Base-by-base conservation (phyloP, 1,139 yeast species). In the Torulaspora globosa region DNA sequence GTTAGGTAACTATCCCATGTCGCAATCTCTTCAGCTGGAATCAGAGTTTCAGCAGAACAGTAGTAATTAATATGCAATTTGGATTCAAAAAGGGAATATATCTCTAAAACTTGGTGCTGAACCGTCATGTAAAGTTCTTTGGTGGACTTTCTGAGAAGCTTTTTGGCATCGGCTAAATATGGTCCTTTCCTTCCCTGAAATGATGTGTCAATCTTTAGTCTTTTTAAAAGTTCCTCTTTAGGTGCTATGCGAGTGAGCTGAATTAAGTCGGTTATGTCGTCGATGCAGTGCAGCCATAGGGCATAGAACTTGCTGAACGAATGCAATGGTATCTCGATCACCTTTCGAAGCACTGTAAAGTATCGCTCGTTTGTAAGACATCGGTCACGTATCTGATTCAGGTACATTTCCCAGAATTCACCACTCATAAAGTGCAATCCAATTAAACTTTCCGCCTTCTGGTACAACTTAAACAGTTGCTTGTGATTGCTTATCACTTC, bases 371-470 rank as follows among this genome's bases (percentile, higher is more conserved):
- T 60, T 53, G 68, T 49, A 50, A 66, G 62, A 57, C 70, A 54
- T 54, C 76, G 57, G 56, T 61, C 44, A 65, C 71, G 58, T 60
- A 74, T 68, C 71, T 81, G 81, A 7, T 76, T 72, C 33, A 90
- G 60, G 59, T 86, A 90, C 36, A 78, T 61, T 52, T 79, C 82
- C 80, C 95, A 92, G 56, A 90, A 82, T 45, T 82, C 82, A 56
- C 79, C 85, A 12, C 85, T 68, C 57, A 81, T 76, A 57, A 80
- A 92, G 66, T 90, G 95, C 43, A 65, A 60, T 0, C 98, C 97
- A 30, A 90, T 75, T 35, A 65, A 67, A 2, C 50, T 47, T 43
- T 89, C 77, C 0, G 92, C 96, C 3, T 59, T 57, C 57, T 82
- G 87, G 58, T 85, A 87, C 14, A 75, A 58, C n/a, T 56, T 50